These are phyloP conservation scores for Termitomyces sp. DNA, from an alignment of 768 basidiomycete genomes.

Conservation along the genomic window DNA sequence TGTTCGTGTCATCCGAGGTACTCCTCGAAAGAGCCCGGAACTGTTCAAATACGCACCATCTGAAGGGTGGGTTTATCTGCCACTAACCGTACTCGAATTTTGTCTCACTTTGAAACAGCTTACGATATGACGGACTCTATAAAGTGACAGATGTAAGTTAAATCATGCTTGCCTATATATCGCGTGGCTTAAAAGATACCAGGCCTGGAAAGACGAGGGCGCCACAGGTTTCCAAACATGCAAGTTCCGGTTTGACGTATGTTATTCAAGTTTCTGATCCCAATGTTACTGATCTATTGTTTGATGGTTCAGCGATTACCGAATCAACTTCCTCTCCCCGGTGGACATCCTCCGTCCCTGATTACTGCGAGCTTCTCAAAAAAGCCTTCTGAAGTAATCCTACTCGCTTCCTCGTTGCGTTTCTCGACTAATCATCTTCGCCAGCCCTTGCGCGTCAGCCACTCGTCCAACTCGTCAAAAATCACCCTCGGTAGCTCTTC, in stretches of 20 bases:
- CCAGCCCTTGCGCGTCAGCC: neutral
- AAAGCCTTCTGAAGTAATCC: neutral
- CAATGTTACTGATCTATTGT: neutral
- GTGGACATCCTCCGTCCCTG: neutral
- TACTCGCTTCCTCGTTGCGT: neutral
- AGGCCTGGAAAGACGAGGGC: slow-evolving; percentile 16
- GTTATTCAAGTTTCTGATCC: neutral
- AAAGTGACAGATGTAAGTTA: slow-evolving; percentile 11
- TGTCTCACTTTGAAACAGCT: slow-evolving; percentile 5
- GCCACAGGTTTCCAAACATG: slow-evolving; percentile 16
- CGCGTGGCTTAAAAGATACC: neutral
- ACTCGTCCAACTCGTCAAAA: neutral
- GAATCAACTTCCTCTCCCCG: slow-evolving; percentile 4
- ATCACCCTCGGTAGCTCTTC: neutral
- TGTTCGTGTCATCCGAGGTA: slow-evolving; percentile 33
- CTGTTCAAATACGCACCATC: slow-evolving; percentile 15
- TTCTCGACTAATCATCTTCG: neutral
- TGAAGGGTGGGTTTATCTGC: slow-evolving; percentile 14
- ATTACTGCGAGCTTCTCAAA: neutral
- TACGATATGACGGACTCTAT: slow-evolving; percentile 22
- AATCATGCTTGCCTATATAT: neutral
- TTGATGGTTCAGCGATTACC: neutral
- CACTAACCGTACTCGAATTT: neutral
- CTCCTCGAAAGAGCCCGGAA: neutral
- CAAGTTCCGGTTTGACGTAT: slow-evolving; percentile 16